phyloP scores from a whole-genome alignment of 177 flowering plant genomes.

The Tripterygium wilfordii region DNA sequence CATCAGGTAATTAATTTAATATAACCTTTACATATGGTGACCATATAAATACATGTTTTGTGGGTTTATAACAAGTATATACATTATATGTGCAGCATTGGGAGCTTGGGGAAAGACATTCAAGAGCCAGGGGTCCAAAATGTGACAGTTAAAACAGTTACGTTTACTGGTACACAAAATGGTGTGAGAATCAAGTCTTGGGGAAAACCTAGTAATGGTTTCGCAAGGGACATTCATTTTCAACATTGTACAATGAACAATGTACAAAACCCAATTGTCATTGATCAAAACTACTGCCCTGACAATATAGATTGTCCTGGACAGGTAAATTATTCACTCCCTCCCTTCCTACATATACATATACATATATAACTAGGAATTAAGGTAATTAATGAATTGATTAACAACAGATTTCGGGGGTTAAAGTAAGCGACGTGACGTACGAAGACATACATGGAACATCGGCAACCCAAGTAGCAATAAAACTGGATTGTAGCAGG shows the following conservation, averaged over 20 bases:
- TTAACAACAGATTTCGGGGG: background rate
- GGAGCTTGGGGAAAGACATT: background rate
- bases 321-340: background rate
- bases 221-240: background rate
- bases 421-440: too few relatives aligned
- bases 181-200: too few relatives aligned
- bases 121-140: background rate
- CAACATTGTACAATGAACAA: background rate
- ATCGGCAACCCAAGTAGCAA: background rate
- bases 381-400: background rate
- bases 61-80: too few relatives aligned
- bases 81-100: background rate
- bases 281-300: too few relatives aligned
- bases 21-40: background rate
- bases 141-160: background rate
- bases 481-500: background rate
- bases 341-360: background rate
- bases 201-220: background rate
- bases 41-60: background rate
- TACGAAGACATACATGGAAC: constrained; percentile 1
- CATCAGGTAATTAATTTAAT: constrained; percentile 27
- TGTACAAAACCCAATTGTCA: background rate
- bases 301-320: background rate
- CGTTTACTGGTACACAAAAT: too few relatives aligned
- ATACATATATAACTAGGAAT: background rate